A percentile compares a stretch with the other conserved stretches of the same genome.
phyloP scores from a whole-genome alignment of 257 asterid genomes.

The Verbena officinalis region DNA sequence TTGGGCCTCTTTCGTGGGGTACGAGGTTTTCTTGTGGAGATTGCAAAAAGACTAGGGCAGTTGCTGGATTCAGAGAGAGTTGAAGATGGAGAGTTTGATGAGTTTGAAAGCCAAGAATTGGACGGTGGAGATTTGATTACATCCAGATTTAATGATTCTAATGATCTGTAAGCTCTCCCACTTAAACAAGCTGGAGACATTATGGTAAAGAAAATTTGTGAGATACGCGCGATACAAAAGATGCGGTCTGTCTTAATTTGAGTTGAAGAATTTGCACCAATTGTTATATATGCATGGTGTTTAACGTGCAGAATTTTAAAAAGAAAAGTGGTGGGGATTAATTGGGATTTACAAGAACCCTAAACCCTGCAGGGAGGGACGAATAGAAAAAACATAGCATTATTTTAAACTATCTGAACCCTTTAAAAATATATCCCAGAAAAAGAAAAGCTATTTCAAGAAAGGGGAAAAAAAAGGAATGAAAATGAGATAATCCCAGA shows the following conservation, averaged over 20 bases:
- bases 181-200: slow-evolving; percentile 78
- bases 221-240: too few species aligned
- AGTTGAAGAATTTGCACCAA: neutral
- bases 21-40: slow-evolving; percentile 79
- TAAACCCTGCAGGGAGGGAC: too few species aligned
- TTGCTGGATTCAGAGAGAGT: slow-evolving; percentile 82
- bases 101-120: slow-evolving; percentile 64
- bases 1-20: slow-evolving; percentile 92
- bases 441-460: neutral
- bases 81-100: slow-evolving; percentile 77
- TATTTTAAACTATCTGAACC: slow-evolving; percentile 13
- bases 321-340: neutral
- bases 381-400: slow-evolving; percentile 28
- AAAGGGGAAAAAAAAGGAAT: neutral
- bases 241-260: neutral
- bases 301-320: neutral
- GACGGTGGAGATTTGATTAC: slow-evolving; percentile 72
- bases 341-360: slow-evolving; percentile 35
- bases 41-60: slow-evolving; percentile 55
- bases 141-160: slow-evolving; percentile 57
- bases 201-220: neutral
- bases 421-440: slow-evolving; percentile 12
- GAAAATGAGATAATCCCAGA: neutral
- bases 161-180: slow-evolving; percentile 60
- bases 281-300: neutral